Evolutionary conservation across 148 eudicot species (phyloP), one percentile per base, ranked within the genome.

Genomic region (Suaeda aralocaspica): DNA sequence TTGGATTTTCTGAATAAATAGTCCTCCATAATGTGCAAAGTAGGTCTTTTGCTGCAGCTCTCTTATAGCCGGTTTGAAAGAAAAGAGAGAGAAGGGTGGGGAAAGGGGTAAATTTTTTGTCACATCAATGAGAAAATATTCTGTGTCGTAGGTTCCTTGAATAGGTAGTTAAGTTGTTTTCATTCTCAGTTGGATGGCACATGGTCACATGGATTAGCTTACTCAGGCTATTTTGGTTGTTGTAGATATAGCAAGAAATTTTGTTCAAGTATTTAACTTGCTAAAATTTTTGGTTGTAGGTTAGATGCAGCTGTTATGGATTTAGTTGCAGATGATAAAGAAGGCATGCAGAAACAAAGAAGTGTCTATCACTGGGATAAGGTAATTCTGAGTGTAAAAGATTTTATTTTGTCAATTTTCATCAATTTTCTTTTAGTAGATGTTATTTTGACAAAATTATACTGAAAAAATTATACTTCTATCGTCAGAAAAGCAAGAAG

Each of bases 271-370:
- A 21, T 21, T 14, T 15, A 29, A 57, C 21, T 29, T 59, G 64
- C 44, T 34, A 33, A 5, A 15, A 31, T 2, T 50, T 24, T 34
- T 9, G 44, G 9, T 25, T 79, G 64, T 78, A 93, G 98, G 83
- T 83, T 93, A 78, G 98, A 90, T 1, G 79, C 98, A 69, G 98
- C 96, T 41, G 90, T 90, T 45, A 77, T 93, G 74, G 98, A 93
- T 82, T 74, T 90, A 61, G 87, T 83, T 68, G 94, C 90, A 34
- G 98, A 93, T 77, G 90, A 88, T 79, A 76, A 56, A 45, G 75
- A 33, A 53, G 98, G 94, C 18, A 73, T 93, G 63, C 90, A 77
- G 72, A 88, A 84, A 77, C 96, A 93, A 76, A 90, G 82, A 76
- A 64, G 85, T 67, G 73, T 77, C 16, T 85, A 50, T 76, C 98